Base-by-base conservation (phyloP, 2,329 filamentous ascomycete species). In the Sporothrix inflata region DNA sequence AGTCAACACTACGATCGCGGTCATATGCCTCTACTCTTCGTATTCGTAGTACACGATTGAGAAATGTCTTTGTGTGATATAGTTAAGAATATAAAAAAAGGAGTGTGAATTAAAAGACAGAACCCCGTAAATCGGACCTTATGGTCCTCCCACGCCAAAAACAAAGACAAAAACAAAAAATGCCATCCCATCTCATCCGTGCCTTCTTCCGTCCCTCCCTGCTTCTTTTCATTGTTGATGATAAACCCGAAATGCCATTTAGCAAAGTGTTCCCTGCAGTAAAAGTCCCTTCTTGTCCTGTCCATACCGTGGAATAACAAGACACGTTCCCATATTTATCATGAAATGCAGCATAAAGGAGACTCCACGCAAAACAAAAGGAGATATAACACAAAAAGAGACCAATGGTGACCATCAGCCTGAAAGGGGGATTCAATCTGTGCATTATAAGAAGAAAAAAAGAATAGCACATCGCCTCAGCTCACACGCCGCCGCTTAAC, bases 401-500 rank as follows among this genome's bases (percentile, higher is more conserved):
- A n/a, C n/a, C n/a, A n/a, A 45, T 45, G 42, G 42, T 34, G 30
- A 34, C 30, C 30, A 34, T 34, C 30, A 19, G 16, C 14, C 14
- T 4, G 42, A 47, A 47, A 45, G 19, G 12, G 42, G 14, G 5
- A 19, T 19, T 47, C 19, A 14, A 47, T 6, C 42, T 19, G 42
- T 6, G 42, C 42, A 16, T 1, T 5, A 19, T 19, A 16, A 49
- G 47, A 14, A 7, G n/a, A 24, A 68, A 53, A n/a, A 67, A 27
- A 61, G 0, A 16, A 47, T 8, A 57, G 27, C 21, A 53, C 14
- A 16, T 27, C 16, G 4, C 30, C 38, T 38, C 34, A 72, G 63
- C 63, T 69, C 49, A 72, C 65, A 9, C 71, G 71, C 3, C 71
- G 71, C 24, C 71, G 71, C 65, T 72, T 72, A 6, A 38, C 42